Evolutionary conservation across 331 rosid genomes (phyloP), one percentile per base, ranked within the genome.

Genomic region (Quercus phellos): DNA sequence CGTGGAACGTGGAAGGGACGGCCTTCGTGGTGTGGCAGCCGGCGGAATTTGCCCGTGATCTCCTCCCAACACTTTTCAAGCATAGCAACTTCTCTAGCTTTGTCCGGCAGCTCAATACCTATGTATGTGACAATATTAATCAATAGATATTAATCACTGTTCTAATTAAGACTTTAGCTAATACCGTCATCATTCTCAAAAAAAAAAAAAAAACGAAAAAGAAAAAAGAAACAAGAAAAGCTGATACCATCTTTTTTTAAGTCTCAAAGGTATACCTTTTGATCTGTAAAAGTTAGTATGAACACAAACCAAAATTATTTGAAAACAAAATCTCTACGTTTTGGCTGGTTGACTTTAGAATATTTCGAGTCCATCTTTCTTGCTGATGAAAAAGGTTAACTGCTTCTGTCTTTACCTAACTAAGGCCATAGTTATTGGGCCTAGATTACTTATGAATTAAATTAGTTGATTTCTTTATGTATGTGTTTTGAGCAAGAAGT

Each of bases 11-110:
- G 0, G 88, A 90, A 0, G 98, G 98, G 17, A 81, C 94, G 30
- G 96, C 96, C 32, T 94, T 94, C 14, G 94, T 94, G 29, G 98
- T 94, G 86, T 94, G 98, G 98, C 96, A 92, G 79, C 92, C 94
- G 81, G 92, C 92, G 67, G 98, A 94, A 80, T 94, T 94, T 76
- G 86, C 98, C 66, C 87, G 94, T 21, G 96, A 92, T 87, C 94
- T 94, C 74, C 96, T 94, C 38, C 98, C 98, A 3, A 94, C 91
- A 2, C 91, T 92, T 87, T 94, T 92, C 92, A 94, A 94, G 80
- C 98, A 93, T 43, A 87, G 91, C 90, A 93, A 93, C 81, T 93
- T 93, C 87, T 93, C 98, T 32, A 91, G 98, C 90, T 93, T 93
- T 84, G 92, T 93, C 14, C 90, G 98, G 18, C 98, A 93, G 79